Base-by-base conservation (phyloP, 169 alveolate species). In the Eimeria praecox region DNA sequence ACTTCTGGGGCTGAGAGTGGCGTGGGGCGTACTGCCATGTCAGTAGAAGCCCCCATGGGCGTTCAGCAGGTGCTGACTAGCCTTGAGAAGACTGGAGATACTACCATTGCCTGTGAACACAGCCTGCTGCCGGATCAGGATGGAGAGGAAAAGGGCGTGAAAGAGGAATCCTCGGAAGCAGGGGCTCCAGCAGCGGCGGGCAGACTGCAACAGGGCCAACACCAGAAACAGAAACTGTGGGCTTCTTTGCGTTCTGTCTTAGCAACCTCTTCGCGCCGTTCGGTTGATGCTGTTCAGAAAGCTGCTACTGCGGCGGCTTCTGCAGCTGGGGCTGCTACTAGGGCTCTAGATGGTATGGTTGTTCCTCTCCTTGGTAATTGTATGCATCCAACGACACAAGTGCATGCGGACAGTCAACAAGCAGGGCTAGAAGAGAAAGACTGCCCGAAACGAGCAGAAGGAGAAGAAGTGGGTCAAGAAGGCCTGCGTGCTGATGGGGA, bases 141-240 rank as follows among this genome's bases (percentile, higher is more conserved):
- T n/a, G 82, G 49, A 56, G 64, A 40, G 78, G 56, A 40, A 40
- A 64, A 52, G 5, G 46, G 20, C 16, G 52, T 38, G 82, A 40
- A 22, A 22, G 80, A 35, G 20, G 42, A 38, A 8, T 54, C 30
- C 69, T 1, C 75, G 27, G 10, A 69, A n/a, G 59, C 66, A 24
- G 46, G 30, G 27, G 62, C 82, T 22, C 16, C 62, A 35, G 33
- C 80, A 62, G 91, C 24, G 33, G 16, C 75, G 75, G 69, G 44
- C 64, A 42, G 33, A 30, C 18, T 35, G 46, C 82, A 86, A n/a
- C 59, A 46, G 33, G 92, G 22, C 35, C 92, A 85, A 46, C 80
- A 59, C 10, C 93, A 56, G 27, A 86, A 62, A 9, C 93, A 59
- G 64, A 86, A 52, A 24, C 82, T 86, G 49, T 86, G 93, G 93